Conservation (phyloP, 2,329 filamentous ascomycete species). For the Dryadomyces quercus-mongolicae region DNA sequence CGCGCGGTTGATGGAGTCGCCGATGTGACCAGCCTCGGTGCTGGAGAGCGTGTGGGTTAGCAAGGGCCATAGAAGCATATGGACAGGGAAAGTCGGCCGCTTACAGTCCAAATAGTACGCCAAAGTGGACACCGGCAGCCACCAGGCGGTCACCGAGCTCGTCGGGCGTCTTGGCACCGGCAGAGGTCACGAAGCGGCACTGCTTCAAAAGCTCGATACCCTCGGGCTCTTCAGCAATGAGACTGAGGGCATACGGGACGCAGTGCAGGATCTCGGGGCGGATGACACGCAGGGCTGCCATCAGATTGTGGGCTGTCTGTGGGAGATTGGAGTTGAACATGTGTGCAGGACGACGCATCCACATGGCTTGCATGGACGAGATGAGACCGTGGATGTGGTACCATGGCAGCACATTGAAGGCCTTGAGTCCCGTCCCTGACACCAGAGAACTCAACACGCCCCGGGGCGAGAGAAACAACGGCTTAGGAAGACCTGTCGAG, state of each 20-base stretch:
- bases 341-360: conserved; percentile 26
- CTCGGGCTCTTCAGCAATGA: conserved; percentile 39
- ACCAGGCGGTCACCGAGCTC: conserved; percentile 37
- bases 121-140: conserved; percentile 33
- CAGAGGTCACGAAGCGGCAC: conserved; percentile 34
- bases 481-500: conserved; percentile 33
- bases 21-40: no score
- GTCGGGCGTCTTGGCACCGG: conserved; percentile 40
- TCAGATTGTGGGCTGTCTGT: conserved; percentile 30
- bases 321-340: conserved; percentile 22
- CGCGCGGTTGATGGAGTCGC: no score
- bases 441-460: conserved; percentile 23
- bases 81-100: no score
- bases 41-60: no score
- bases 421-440: conserved; percentile 22
- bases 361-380: conserved; percentile 29
- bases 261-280: conserved; percentile 37
- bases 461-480: conserved; percentile 28
- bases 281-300: conserved; percentile 25
- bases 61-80: no score
- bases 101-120: conserved; percentile 11
- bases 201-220: conserved; percentile 31
- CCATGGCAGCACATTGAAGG: conserved; percentile 28
- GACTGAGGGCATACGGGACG: conserved; percentile 45
- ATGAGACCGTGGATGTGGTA: conserved; percentile 30